A percentile compares a stretch with the other conserved stretches of the same genome.
Evolutionary conservation across 202 grass and related monocot genomes (phyloP).

Genomic region (Tripidium arundinaceum): DNA sequence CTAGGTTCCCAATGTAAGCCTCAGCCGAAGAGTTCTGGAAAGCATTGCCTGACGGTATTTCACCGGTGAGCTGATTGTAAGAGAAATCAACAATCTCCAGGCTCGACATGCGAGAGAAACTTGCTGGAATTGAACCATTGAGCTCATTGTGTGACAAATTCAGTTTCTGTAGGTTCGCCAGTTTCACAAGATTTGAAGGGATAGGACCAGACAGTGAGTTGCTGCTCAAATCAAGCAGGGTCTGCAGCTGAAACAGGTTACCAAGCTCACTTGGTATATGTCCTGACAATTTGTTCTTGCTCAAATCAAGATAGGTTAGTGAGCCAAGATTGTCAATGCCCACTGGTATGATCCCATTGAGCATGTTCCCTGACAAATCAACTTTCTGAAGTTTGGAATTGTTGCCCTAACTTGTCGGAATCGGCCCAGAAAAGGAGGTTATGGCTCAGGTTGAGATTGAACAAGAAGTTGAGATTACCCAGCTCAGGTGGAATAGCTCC

Average conservation of each 20-base stretch:
- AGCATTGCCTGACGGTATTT: slow-evolving; percentile 41
- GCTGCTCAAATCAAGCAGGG: slow-evolving; percentile 60
- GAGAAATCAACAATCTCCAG: slow-evolving; percentile 64
- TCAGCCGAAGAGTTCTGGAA: slow-evolving; percentile 36
- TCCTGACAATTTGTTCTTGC: slow-evolving; percentile 53
- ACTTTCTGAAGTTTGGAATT: slow-evolving; percentile 25
- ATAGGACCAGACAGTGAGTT: slow-evolving; percentile 56
- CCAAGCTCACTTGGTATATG: slow-evolving; percentile 63
- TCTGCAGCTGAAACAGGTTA: slow-evolving; percentile 57
- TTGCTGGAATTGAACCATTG: slow-evolving; percentile 43
- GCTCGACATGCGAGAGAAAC: slow-evolving; percentile 48
- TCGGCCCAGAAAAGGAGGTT: slow-evolving; percentile 28
- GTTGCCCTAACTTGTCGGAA: slow-evolving; percentile 20
- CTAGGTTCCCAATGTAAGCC: slow-evolving; percentile 50
- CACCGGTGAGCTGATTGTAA: slow-evolving; percentile 48
- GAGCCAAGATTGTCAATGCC: slow-evolving; percentile 23
- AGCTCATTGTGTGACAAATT: slow-evolving; percentile 77
- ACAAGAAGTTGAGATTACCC: slow-evolving; percentile 31
- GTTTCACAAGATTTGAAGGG: slow-evolving; percentile 53
- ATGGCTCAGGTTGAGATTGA: slow-evolving; percentile 46
- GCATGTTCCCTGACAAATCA: slow-evolving; percentile 56
- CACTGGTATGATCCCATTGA: slow-evolving; percentile 40
- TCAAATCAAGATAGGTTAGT: slow-evolving; percentile 48
- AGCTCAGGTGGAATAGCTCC: slow-evolving; percentile 51
- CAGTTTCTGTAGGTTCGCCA: slow-evolving; percentile 43